Conservation (phyloP, 2,329 filamentous ascomycete species). For the Aureobasidium vineae region DNA sequence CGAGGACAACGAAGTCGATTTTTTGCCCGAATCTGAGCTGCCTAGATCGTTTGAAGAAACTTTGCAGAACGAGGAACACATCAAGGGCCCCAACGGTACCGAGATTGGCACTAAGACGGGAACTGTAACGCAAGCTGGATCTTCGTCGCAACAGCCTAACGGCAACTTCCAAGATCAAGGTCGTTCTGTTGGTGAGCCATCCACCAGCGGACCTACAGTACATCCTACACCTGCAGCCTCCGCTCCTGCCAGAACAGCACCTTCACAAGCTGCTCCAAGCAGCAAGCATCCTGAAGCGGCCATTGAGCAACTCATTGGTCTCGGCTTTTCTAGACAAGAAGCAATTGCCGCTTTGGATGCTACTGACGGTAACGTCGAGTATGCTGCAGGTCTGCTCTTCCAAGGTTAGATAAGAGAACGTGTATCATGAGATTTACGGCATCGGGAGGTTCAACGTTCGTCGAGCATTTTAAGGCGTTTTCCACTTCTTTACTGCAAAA, state of each 20-base stretch:
- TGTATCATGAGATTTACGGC: slow-evolving; percentile 10
- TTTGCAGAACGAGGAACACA: slow-evolving; percentile 67
- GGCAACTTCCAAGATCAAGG: slow-evolving; percentile 37
- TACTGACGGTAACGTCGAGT: slow-evolving; percentile 80
- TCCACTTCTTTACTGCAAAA: neutral
- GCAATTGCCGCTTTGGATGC: slow-evolving; percentile 80
- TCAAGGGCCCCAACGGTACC: slow-evolving; percentile 83
- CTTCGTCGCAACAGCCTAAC: slow-evolving; percentile 31
- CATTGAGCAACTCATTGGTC: slow-evolving; percentile 70
- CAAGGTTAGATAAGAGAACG: slow-evolving; percentile 28
- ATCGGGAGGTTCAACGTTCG: neutral
- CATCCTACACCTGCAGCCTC: slow-evolving; percentile 28
- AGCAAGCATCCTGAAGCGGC: slow-evolving; percentile 58
- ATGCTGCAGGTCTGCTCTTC: slow-evolving; percentile 79
- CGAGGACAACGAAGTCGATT: slow-evolving; percentile 81
- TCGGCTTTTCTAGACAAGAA: slow-evolving; percentile 74
- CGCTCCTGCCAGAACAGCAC: slow-evolving; percentile 21
- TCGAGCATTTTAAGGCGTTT: slow-evolving; percentile 18
- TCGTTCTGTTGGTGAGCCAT: slow-evolving; percentile 34
- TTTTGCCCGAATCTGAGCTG: slow-evolving; percentile 89
- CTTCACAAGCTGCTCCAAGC: slow-evolving; percentile 30
- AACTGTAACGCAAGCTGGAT: slow-evolving; percentile 61
- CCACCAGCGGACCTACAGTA: slow-evolving; percentile 18
- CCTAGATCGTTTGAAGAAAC: slow-evolving; percentile 76
- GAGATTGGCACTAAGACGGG: slow-evolving; percentile 82